Evolutionary conservation across 805 yeast species (phyloP).

Genomic region (Hanseniaspora lachancei): DNA sequence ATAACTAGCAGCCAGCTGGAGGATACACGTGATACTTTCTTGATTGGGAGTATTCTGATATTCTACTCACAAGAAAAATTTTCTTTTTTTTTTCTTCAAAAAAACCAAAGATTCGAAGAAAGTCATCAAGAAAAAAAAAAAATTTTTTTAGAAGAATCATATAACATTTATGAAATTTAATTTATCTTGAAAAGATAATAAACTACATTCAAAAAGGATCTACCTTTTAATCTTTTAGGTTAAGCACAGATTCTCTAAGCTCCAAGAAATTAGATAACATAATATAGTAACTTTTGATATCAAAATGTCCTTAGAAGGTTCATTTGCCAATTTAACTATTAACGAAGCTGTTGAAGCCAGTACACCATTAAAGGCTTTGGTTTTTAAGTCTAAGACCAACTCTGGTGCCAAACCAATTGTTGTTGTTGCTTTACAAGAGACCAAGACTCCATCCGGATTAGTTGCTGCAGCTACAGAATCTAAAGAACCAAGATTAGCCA

Average conservation of each 20-base stretch:
- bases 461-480: constrained; percentile 56
- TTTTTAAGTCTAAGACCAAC: constrained; percentile 85
- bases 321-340: constrained; percentile 54
- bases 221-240: too few species aligned
- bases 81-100: not conserved
- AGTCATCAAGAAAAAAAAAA: not conserved
- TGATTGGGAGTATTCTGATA: too few species aligned
- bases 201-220: not conserved
- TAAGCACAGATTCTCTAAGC: too few species aligned
- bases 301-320: constrained; percentile 52
- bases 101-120: not conserved
- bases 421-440: constrained; percentile 59
- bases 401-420: constrained; percentile 68
- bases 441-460: constrained; percentile 52
- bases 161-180: not conserved
- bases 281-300: too few species aligned
- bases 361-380: constrained; percentile 54
- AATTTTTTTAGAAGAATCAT: not conserved
- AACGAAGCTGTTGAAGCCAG: constrained; percentile 42
- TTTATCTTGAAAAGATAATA: not conserved
- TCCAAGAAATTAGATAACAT: not conserved
- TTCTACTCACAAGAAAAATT: too few species aligned
- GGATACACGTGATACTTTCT: too few species aligned
- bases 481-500: constrained; percentile 81
- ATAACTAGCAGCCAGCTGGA: too few species aligned